Evolutionary conservation across 2,329 filamentous ascomycete genomes (phyloP), one percentile per base, ranked within the genome.

Genomic region (Colletotrichum endophyticum): DNA sequence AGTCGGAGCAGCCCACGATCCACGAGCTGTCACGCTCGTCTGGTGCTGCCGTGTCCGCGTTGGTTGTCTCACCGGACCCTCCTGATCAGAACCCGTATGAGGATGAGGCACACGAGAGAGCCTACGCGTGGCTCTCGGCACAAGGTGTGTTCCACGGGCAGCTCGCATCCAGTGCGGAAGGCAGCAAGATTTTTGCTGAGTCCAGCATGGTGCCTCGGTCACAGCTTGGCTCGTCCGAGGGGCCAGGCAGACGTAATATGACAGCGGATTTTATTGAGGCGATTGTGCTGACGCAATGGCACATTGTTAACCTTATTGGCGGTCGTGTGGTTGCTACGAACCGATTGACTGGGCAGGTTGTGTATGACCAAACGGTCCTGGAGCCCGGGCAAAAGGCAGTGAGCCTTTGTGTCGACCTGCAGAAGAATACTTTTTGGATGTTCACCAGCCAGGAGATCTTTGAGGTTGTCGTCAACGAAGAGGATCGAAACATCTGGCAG

Each of bases 381-480:
- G 94, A 96, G 72, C 90, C 92, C 6, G 95, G 94, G 1, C 95
- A 98, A 80, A 93, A 90, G 80, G 92, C 94, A 6, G 87, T 99
- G n/a, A 96, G 95, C 1, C 90, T 99, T 22, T 94, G 96, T 67
- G 93, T 96, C 11, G 97, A 99, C 84, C 91, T 94, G 77, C 96
- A 97, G 84, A 98, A 98, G 88, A 98, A 96, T 81, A 99, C 97
- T 0, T 98, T 96, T 83, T 99, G 98, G 97, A 90, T 99, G 3
- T 98, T 99, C 82, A 99, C 96, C 1, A 91, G 92, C 0, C 91
- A 95, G 73, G 96, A 98, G 81, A 98, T 99, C 67, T 98, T 96
- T 80, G 97, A 99, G 85, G 94, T 99, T 75, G 95, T 97, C 15
- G 94, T 96, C 15, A 94, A 93, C 61, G 95, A 99, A 72, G 97